phyloP scores from a whole-genome alignment of 345 rosid genomes.

The Lepidium aucheri region DNA sequence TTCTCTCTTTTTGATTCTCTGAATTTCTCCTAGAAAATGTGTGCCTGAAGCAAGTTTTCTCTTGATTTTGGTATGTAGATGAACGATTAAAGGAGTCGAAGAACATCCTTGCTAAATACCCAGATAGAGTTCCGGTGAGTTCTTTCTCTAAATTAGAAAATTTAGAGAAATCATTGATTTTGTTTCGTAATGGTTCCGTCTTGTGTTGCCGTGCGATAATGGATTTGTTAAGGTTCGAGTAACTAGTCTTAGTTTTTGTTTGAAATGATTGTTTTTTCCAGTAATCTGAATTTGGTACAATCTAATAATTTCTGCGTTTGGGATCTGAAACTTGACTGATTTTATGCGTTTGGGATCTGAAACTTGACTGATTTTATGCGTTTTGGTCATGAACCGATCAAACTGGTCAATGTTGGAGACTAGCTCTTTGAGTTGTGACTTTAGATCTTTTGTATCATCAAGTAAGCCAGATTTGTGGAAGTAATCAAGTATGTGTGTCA shows the following conservation, averaged over 20 bases:
- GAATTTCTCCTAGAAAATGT: background rate
- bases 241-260: background rate
- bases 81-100: conserved; percentile 54
- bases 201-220: conserved; percentile 1
- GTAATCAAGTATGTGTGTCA: background rate
- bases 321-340: background rate
- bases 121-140: conserved; percentile 67
- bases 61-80: conserved; percentile 21
- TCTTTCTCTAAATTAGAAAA: background rate
- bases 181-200: background rate
- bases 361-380: background rate
- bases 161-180: background rate
- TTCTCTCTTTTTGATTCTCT: background rate
- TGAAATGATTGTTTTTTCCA: background rate
- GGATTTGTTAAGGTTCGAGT: background rate
- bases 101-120: conserved; percentile 45
- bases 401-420: background rate
- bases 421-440: background rate
- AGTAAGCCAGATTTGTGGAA: background rate
- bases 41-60: background rate
- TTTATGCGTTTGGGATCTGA: background rate
- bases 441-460: no score
- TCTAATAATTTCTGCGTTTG: background rate
- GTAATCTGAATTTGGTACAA: background rate
- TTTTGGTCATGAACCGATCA: background rate